Conservation (phyloP, 176 grass and related monocot genomes). For the Bothriochloa decipiens region DNA sequence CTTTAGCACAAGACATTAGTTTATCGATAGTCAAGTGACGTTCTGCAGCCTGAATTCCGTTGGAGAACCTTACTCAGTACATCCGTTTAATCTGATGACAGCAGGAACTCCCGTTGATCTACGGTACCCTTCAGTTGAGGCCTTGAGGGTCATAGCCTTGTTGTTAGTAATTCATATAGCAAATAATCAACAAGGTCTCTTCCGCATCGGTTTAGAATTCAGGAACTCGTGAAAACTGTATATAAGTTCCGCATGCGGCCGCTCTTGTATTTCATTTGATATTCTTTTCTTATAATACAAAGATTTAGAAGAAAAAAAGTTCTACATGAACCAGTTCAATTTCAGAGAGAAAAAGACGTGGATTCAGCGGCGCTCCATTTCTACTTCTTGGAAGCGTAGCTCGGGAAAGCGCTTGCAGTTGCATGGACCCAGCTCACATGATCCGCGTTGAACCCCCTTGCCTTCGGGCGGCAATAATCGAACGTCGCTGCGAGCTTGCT, state of each 20-base stretch:
- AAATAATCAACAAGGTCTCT: neutral
- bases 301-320: too few relatives aligned
- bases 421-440: conserved; percentile 9
- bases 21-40: neutral
- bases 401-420: neutral
- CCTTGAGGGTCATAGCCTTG: too few relatives aligned
- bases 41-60: neutral
- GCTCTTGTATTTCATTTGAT: too few relatives aligned
- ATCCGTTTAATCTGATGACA: neutral
- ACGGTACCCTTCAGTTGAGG: neutral
- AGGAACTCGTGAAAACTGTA: too few relatives aligned
- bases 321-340: too few relatives aligned
- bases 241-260: too few relatives aligned
- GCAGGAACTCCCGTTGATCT: neutral
- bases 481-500: neutral
- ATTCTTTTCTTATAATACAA: too few relatives aligned
- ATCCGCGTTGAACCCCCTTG: neutral
- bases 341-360: too few relatives aligned
- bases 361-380: too few relatives aligned
- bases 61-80: neutral
- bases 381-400: too few relatives aligned
- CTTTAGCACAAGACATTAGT: neutral
- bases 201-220: too few relatives aligned
- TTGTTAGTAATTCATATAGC: neutral
- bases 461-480: neutral